phyloP scores from a whole-genome alignment of 2,329 filamentous ascomycete species.

The Pleoardoris graminearum region DNA sequence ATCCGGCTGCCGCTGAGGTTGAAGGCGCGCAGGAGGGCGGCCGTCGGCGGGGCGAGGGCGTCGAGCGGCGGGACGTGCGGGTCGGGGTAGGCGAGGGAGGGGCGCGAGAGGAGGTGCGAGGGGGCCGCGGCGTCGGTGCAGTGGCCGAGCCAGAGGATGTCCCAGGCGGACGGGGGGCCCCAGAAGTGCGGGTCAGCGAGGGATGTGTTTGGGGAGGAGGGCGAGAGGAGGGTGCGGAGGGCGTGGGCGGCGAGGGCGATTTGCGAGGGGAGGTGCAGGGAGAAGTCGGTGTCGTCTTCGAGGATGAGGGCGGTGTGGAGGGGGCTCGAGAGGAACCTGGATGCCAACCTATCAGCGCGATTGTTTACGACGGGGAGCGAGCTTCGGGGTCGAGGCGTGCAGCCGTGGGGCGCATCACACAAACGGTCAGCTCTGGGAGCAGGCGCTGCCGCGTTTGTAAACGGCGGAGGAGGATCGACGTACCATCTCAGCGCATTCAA shows the following conservation, averaged over 20 bases:
- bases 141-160: slow-evolving; percentile 43
- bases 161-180: slow-evolving; percentile 26
- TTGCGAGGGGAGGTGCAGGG: slow-evolving; percentile 39
- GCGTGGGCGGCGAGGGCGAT: slow-evolving; percentile 2
- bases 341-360: not conserved
- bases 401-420: too few relatives aligned
- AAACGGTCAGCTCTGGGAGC: too few relatives aligned
- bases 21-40: slow-evolving; percentile 3
- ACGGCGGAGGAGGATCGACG: not conserved
- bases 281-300: slow-evolving; percentile 49
- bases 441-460: too few relatives aligned
- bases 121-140: slow-evolving; percentile 30
- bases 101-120: not conserved
- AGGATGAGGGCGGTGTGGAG: slow-evolving; percentile 42
- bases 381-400: too few relatives aligned
- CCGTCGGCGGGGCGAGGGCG: slow-evolving; percentile 24
- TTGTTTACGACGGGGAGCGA: too few relatives aligned
- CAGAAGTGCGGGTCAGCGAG: slow-evolving; percentile 3
- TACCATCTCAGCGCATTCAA: slow-evolving; percentile 43
- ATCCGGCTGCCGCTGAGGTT: not conserved
- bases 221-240: slow-evolving; percentile 5
- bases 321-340: slow-evolving; percentile 39
- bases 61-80: slow-evolving; percentile 29
- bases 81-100: slow-evolving; percentile 21
- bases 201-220: slow-evolving; percentile 8